Base-by-base conservation (phyloP, 2,329 filamentous ascomycete genomes). In the Beauveria australis region DNA sequence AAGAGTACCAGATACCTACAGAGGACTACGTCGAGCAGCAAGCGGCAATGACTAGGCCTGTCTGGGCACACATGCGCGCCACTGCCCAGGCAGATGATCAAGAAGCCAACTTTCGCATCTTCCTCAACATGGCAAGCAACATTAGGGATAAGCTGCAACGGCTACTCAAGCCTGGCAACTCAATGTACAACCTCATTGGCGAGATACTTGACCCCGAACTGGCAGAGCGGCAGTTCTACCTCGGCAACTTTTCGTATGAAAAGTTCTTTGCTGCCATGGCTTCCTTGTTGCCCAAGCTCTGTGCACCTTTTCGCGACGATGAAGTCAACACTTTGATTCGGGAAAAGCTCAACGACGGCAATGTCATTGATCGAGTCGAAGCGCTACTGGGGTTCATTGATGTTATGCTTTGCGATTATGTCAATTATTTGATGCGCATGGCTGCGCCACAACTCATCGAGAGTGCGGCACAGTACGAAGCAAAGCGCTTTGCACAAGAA, bases 191-290 rank as follows among this genome's bases (percentile, higher is more conserved):
- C 3, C 80, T 91, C 49, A 91, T 93, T 62, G 84, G 84, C 2
- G 89, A 92, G 68, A 84, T 89, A 1, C 76, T 94, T 26, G 90
- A 93, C 65, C 83, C 86, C 1, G 86, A 91, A 44, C 79, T 89
- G 63, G 86, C 91, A 30, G 79, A 81, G 63, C 82, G 81, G 46
- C 88, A 92, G 65, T 90, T 89, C 67, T 77, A 78, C 10, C 80
- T 85, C 59, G 89, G 89, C 16, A 84, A 83, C 54, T 93, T 93
- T 70, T 92, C 89, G 0, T 92, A 92, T 65, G 86, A 89, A 65
- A 88, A 85, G 62, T 92, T 93, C 73, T 93, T 93, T 69, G 76
- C 80, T 2, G 89, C 90, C 64, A 90, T 93, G 80, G 85, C 84
- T 1, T 82, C 83, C 2, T 80, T 94, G 52, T 77, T 94, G 53